A percentile compares a stretch with the other conserved stretches of the same genome.
phyloP scores from a whole-genome alignment of 2,329 filamentous ascomycete genomes.

The Trichoderma brevicompactum region DNA sequence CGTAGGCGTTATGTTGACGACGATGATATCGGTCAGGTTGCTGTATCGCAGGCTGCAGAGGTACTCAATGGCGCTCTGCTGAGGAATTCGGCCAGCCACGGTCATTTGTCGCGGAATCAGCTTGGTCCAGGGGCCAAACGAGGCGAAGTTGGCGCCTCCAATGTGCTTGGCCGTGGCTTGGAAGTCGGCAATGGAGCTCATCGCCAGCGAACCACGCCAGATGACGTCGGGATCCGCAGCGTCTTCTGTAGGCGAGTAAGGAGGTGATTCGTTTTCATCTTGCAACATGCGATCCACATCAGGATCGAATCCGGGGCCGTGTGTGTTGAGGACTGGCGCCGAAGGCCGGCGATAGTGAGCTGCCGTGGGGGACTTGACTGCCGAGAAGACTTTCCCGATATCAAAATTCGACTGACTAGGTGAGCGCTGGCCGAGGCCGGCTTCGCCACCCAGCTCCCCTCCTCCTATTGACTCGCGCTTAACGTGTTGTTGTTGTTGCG shows the following conservation, averaged over 20 bases:
- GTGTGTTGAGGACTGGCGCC: conserved; percentile 49
- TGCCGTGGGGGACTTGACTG: conserved; percentile 73
- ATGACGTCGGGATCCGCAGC: conserved; percentile 69
- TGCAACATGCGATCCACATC: conserved; percentile 90
- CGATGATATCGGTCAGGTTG: conserved; percentile 79
- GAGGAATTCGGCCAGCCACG: conserved; percentile 79
- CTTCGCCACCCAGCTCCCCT: conserved; percentile 37
- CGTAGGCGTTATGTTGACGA: conserved; percentile 72
- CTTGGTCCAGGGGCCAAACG: conserved; percentile 70
- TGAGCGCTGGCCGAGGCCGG: conserved; percentile 51
- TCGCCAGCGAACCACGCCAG: conserved; percentile 76
- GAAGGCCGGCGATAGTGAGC: conserved; percentile 54
- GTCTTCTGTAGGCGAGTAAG: conserved; percentile 81
- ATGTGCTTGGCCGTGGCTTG: conserved; percentile 78
- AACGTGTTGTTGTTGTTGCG: conserved; percentile 34
- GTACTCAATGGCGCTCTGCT: conserved; percentile 85
- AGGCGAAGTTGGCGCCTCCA: conserved; percentile 76
- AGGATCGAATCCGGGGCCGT: conserved; percentile 73
- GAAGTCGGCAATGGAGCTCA: conserved; percentile 79
- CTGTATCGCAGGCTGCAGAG: conserved; percentile 85
- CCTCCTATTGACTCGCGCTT: conserved; percentile 46
- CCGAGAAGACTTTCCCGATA: conserved; percentile 83
- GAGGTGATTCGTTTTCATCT: conserved; percentile 78
- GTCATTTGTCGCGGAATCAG: conserved; percentile 72
- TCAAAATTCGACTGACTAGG: conserved; percentile 70